Evolutionary conservation across 257 asterid genomes (phyloP), one percentile per base, ranked within the genome.

Genomic region (Nicotiana noctiflora): DNA sequence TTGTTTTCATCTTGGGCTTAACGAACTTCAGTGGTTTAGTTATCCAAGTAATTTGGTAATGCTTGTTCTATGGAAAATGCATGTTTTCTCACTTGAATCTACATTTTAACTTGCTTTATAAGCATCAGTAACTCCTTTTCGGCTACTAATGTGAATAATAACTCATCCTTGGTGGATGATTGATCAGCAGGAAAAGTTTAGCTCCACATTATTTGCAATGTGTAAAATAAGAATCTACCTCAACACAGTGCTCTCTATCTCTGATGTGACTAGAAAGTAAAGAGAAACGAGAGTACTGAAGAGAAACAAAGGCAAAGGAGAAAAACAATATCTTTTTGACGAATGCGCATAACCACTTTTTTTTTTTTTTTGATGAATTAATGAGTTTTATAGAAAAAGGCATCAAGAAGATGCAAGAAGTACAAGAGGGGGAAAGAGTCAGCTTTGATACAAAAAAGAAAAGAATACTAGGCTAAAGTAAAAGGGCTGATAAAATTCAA

Each of bases 1-100:
- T 89, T 37, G 64, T 34, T 79, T 85, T 64, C 80, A 62, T 32
- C 34, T 81, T 77, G n/a, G 62, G 21, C 55, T 29, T 6, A 32
- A 10, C 46, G 17, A 4, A 21, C 14, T 79, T 79, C 12, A 34
- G 52, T 62, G 60, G 40, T 74, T 49, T 8, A 64, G 46, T 15
- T 64, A 31, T 64, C 49, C 23, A 31, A 64, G 74, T 29, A 29
- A 64, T 64, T 64, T 64, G 68, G 19, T 62, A 62, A 25, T 62
- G 40, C 14, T 12, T 62, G 40, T 27, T 62, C 37, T 62, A 13
- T 25, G 11, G 4, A 62, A 25, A 61, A 13, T 5, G 8, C 29
- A 25, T 27, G 37, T 62, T 62, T 62, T 25, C 10, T 62, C 9
- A 62, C 40, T 4, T 25, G 40, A 62, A 62, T 13, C 68, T 62